These are phyloP conservation scores for Hysterangium stoloniferum DNA, from an alignment of 768 basidiomycete genomes.

Conservation along the genomic window DNA sequence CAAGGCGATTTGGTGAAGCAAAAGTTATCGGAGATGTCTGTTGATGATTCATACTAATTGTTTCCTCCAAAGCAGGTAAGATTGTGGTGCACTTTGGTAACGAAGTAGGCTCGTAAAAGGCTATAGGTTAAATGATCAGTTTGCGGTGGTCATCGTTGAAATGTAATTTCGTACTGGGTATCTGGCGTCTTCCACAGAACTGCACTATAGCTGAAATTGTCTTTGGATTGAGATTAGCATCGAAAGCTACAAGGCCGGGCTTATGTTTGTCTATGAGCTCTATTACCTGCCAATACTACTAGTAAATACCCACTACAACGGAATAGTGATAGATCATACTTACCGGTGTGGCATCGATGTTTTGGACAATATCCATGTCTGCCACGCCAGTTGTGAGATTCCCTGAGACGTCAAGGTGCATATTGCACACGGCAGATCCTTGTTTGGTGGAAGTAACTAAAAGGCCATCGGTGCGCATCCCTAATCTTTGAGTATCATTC, in stretches of 20 bases:
- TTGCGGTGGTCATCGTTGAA: conserved; percentile 4
- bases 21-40: conserved; percentile 50
- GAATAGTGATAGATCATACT: conserved; percentile 11
- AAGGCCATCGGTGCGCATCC: conserved; percentile 80
- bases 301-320: conserved; percentile 3
- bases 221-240: conserved; percentile 62
- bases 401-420: conserved; percentile 68
- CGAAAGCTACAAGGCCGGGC: conserved; percentile 61
- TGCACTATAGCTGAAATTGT: conserved; percentile 44
- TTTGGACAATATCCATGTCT: conserved; percentile 69
- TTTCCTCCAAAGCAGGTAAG: conserved; percentile 40
- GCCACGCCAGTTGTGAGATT: conserved; percentile 80
- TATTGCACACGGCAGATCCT: conserved; percentile 77
- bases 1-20: conserved; percentile 79
- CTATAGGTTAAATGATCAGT: conserved; percentile 28
- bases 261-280: conserved; percentile 37
- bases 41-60: conserved; percentile 33
- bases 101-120: conserved; percentile 92
- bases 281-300: conserved; percentile 41
- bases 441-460: conserved; percentile 28
- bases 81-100: conserved; percentile 70
- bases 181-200: conserved; percentile 39
- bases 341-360: conserved; percentile 41
- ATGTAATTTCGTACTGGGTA: conserved; percentile 40
- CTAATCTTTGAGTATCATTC: conserved; percentile 47